phyloP scores from a whole-genome alignment of 164 flowering plant genomes.

The Taxillus chinensis region DNA sequence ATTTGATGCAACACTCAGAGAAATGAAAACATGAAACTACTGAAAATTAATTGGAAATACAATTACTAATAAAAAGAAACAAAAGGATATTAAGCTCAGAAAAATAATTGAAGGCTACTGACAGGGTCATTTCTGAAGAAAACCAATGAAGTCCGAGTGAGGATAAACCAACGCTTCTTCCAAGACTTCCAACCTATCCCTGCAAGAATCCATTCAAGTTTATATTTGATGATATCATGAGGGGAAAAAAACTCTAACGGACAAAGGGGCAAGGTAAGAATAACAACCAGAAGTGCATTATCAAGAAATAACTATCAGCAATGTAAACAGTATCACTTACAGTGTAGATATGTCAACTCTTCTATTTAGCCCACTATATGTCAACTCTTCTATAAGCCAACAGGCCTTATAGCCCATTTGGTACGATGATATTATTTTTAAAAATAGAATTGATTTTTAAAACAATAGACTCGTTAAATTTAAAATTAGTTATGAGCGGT shows the following conservation, averaged over 20 bases:
- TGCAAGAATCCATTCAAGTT: slow-evolving; percentile 20
- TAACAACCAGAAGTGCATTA: too few relatives aligned
- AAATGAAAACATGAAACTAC: not conserved
- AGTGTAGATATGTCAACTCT: too few relatives aligned
- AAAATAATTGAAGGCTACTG: slow-evolving; percentile 23
- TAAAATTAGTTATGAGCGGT: too few relatives aligned
- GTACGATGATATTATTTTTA: too few relatives aligned
- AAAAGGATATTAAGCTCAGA: not conserved
- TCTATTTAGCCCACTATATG: too few relatives aligned
- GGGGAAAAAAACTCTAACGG: not conserved
- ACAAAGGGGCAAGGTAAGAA: too few relatives aligned
- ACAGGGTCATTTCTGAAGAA: slow-evolving; percentile 99
- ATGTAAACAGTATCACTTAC: too few relatives aligned
- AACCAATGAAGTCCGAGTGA: slow-evolving; percentile 89
- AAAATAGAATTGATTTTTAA: too few relatives aligned
- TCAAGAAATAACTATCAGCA: too few relatives aligned
- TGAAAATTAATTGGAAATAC: not conserved
- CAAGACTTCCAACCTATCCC: slow-evolving; percentile 98
- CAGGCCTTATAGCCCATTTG: too few relatives aligned
- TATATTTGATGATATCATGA: not conserved
- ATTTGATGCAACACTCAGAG: not conserved
- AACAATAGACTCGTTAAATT: too few relatives aligned
- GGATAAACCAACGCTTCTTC: slow-evolving; percentile 99
- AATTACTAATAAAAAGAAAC: not conserved
- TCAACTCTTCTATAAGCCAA: too few relatives aligned